phyloP scores from a whole-genome alignment of 331 rosid genomes.

The Cydonia oblonga region DNA sequence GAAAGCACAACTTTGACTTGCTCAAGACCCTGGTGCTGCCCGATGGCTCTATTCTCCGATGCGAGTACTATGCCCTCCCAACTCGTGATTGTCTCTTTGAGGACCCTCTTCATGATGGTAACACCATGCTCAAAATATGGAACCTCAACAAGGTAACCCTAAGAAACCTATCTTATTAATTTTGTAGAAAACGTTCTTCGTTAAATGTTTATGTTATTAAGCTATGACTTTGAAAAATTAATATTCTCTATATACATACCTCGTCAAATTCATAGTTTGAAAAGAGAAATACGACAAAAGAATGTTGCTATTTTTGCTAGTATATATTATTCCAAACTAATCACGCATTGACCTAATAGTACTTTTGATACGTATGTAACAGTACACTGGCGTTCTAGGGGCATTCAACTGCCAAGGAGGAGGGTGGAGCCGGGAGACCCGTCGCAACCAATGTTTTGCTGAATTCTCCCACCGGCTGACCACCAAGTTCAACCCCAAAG shows the following conservation, averaged over 20 bases:
- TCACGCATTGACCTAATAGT: not conserved
- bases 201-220: not conserved
- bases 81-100: slow-evolving; percentile 68
- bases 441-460: slow-evolving; percentile 61
- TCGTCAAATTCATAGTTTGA: no score
- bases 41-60: slow-evolving; percentile 74
- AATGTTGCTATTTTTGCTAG: no score
- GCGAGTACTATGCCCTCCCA: slow-evolving; percentile 71
- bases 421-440: slow-evolving; percentile 65
- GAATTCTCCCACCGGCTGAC: slow-evolving; percentile 49
- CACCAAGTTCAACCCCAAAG: slow-evolving; percentile 42
- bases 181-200: not conserved
- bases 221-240: not conserved
- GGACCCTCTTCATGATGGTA: slow-evolving; percentile 84
- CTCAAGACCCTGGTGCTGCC: slow-evolving; percentile 61
- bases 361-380: not conserved
- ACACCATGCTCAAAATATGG: slow-evolving; percentile 89
- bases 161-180: not conserved
- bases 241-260: no score
- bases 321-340: not conserved
- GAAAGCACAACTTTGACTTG: slow-evolving; percentile 66
- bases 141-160: slow-evolving; percentile 66
- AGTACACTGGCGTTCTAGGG: slow-evolving; percentile 78
- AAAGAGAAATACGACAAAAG: no score
- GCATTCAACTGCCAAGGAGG: slow-evolving; percentile 97